phyloP scores from a whole-genome alignment of 2,329 filamentous ascomycete species.

The Fusarium tuaranense region DNA sequence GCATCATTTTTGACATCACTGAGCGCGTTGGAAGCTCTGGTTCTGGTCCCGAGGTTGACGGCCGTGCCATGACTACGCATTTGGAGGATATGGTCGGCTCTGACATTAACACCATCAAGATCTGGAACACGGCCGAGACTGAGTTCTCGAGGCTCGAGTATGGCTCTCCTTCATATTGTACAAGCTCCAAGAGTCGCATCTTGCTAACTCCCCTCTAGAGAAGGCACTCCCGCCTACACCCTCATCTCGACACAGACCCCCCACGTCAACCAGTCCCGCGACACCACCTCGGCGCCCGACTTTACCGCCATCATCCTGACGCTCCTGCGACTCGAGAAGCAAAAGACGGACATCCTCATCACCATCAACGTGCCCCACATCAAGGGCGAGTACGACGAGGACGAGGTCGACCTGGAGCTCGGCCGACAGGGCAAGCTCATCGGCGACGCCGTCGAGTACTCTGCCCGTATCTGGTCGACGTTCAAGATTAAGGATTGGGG shows the following conservation, averaged over 20 bases:
- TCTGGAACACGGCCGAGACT: slow-evolving; percentile 74
- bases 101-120: slow-evolving; percentile 72
- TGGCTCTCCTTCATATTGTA: slow-evolving; percentile 35
- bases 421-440: slow-evolving; percentile 76
- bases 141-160: slow-evolving; percentile 68
- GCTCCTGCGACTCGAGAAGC: slow-evolving; percentile 79
- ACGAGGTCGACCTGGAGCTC: slow-evolving; percentile 75
- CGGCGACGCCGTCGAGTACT: slow-evolving; percentile 76
- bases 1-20: slow-evolving; percentile 90
- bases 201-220: slow-evolving; percentile 39
- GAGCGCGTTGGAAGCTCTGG: slow-evolving; percentile 76
- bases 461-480: slow-evolving; percentile 74
- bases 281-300: slow-evolving; percentile 59
- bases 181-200: too few relatives aligned
- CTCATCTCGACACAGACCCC: slow-evolving; percentile 75
- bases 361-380: slow-evolving; percentile 91
- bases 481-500: slow-evolving; percentile 86
- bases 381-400: slow-evolving; percentile 77
- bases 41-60: slow-evolving; percentile 70
- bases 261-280: slow-evolving; percentile 49
- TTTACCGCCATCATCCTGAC: slow-evolving; percentile 83
- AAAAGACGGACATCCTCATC: slow-evolving; percentile 84
- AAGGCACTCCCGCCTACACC: slow-evolving; percentile 71
- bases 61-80: slow-evolving; percentile 76
- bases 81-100: slow-evolving; percentile 76